These are phyloP conservation scores for Sicyos edulis DNA, from an alignment of 306 rosid species.

Conservation along the genomic window DNA sequence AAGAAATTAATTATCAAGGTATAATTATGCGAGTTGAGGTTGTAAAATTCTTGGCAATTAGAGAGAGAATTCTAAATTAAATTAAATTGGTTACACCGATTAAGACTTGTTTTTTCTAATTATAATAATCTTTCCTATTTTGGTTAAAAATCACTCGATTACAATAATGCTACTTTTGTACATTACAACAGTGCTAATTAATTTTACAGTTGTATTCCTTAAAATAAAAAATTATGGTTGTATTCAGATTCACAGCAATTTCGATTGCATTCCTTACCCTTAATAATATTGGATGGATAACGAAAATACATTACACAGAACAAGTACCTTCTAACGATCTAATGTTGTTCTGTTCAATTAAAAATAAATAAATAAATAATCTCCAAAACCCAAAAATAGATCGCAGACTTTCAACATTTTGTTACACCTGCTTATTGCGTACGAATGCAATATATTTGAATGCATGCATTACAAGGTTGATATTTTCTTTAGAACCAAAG, in stretches of 20 bases:
- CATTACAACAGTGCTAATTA: too few species aligned
- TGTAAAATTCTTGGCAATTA: too few species aligned
- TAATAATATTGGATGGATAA: not conserved
- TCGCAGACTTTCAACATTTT: slow-evolving; percentile 12
- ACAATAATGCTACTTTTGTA: too few species aligned
- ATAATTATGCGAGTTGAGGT: too few species aligned
- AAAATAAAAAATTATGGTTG: too few species aligned
- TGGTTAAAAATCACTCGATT: too few species aligned
- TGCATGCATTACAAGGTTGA: slow-evolving; percentile 29
- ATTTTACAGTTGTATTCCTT: too few species aligned
- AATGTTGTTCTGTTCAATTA: slow-evolving; percentile 7
- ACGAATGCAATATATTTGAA: slow-evolving; percentile 26
- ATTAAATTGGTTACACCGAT: too few species aligned
- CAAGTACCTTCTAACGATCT: slow-evolving; percentile 7
- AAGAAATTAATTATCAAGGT: too few species aligned
- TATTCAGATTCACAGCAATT: not conserved
- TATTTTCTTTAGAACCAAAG: slow-evolving; percentile 14
- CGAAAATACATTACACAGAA: slow-evolving; percentile 4
- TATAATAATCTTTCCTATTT: too few species aligned
- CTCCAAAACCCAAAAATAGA: not conserved
- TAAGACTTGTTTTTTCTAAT: too few species aligned
- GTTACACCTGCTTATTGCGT: slow-evolving; percentile 27
- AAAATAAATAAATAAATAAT: not conserved
- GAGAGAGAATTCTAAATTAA: too few species aligned
- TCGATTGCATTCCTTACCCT: not conserved